Percentiles rank a stretch among this genome's conserved stretches.
These are phyloP conservation scores for Chrysoporthe cubensis DNA, from an alignment of 2,329 filamentous ascomycete species.

Conservation along the genomic window DNA sequence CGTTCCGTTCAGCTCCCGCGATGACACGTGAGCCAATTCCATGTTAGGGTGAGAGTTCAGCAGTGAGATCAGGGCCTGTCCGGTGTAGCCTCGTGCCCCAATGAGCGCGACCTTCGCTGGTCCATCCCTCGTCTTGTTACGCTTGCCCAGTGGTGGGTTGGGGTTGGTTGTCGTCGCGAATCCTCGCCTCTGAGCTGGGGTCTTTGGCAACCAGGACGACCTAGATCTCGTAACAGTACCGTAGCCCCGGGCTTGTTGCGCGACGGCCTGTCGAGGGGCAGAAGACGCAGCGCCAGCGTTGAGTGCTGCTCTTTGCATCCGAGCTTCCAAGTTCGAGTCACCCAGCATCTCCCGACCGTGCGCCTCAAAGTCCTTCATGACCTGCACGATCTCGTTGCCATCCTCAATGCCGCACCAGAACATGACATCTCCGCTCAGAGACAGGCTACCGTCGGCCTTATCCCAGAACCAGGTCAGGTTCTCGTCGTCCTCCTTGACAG, in stretches of 20 bases:
- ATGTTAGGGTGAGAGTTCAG: slow-evolving; percentile 87
- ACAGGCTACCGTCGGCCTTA: slow-evolving; percentile 91
- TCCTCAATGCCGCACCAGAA: slow-evolving; percentile 95
- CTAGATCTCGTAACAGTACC: slow-evolving; percentile 57
- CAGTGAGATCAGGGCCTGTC: slow-evolving; percentile 85
- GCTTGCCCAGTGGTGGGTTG: slow-evolving; percentile 86
- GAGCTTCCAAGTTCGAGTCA: slow-evolving; percentile 85
- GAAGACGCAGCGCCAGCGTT: slow-evolving; percentile 46
- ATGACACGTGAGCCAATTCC: slow-evolving; percentile 90
- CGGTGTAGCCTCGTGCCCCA: slow-evolving; percentile 91
- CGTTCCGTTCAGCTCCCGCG: slow-evolving; percentile 86
- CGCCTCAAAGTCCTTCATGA: slow-evolving; percentile 84
- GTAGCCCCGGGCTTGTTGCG: slow-evolving; percentile 68
- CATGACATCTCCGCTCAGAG: slow-evolving; percentile 82
- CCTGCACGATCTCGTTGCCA: slow-evolving; percentile 76
- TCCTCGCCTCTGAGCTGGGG: slow-evolving; percentile 40
- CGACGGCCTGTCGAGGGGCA: slow-evolving; percentile 28
- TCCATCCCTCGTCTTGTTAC: slow-evolving; percentile 81
- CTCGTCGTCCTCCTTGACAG: slow-evolving; percentile 94
- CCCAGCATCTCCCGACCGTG: slow-evolving; percentile 86
- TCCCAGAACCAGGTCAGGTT: slow-evolving; percentile 98
- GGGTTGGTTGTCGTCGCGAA: slow-evolving; percentile 76
- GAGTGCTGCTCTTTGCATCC: slow-evolving; percentile 77
- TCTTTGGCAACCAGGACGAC: slow-evolving; percentile 24
- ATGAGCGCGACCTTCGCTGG: slow-evolving; percentile 85